Base-by-base conservation (phyloP, 306 rosid species). In the Morella rubra region DNA sequence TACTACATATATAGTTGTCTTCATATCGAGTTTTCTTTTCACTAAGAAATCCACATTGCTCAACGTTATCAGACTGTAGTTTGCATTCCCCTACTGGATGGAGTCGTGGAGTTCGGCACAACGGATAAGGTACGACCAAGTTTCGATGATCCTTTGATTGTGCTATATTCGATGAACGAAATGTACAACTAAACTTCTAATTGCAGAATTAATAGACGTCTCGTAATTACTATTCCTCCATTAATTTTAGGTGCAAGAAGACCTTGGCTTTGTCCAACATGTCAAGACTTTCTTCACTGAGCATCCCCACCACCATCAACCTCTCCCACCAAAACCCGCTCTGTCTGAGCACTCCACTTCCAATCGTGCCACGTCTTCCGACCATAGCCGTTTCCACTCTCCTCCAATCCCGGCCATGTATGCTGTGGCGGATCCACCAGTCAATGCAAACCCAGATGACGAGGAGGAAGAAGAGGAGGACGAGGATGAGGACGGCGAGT, bases 51-150 rank as follows among this genome's bases (percentile, higher is more conserved):
- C 46, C 46, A 15, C 53, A 22, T 19, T 27, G 2, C 46, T 69
- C 70, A 1, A 5, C 49, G 18, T 56, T 41, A 73, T 80, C 93
- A 95, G 93, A 92, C 99, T 0, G 98, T 95, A 62, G 87, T 95
- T 64, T 95, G 99, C 86, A 88, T 95, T 87, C 99, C 99, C 59
- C 75, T 95, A 9, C 79, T 88, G 13, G 93, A 88, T 67, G 99
- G 97, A 49, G 97, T 95, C 15, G 97, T 95, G n/a, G 99, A 95
- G 73, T 72, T 95, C 0, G 99, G 99, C 79, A 87, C 97, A 56
- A 88, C 86, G 0, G 93, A 90, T 5, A 92, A 80, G 95, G 98
- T 93, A 76, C 47, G 0, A 4, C 13, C 20, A n/a, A 47, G 5
- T 71, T 64, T 37, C 37, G 3, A 32, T 64, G 2, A 16, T 4